Evolutionary conservation across 2,329 filamentous ascomycete genomes (phyloP), one percentile per base, ranked within the genome.

Genomic region (Coleophoma cylindrospora): DNA sequence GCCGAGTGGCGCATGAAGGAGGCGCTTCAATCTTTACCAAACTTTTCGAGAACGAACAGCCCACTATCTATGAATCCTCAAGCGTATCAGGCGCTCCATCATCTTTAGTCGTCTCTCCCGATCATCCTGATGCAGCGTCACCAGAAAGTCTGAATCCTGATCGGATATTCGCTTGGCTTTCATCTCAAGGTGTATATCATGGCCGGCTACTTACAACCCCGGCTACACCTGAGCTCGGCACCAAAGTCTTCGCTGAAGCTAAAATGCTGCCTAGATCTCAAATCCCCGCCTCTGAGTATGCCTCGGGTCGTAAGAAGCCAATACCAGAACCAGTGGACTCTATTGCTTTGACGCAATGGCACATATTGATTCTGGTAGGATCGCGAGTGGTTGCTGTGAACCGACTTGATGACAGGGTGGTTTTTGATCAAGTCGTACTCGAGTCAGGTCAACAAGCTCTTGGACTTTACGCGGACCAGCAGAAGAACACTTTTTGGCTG

Each of bases 401-500:
- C 64, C 81, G 91, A 33, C 77, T 99, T 43, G 94, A 91, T 38
- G 90, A 92, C 27, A 82, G 85, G 47, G 76, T 92, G 44, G 87
- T 96, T 2, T 95, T 94, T 59, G 89, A 96, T 65, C 91, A 97
- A 68, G 76, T 84, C 19, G 86, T 99, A 4, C 74, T 97, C 13
- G 87, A 92, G 49, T 79, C 83, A 4, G 88, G 87, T 0, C 88
- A 96, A 60, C 84, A 78, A 60, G 83, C 86, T 4, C 73, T 99
- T n/a, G 91, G 89, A 0, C 79, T 99, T 15, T 86, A 91, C 46
- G 85, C 92, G 9, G 94, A 99, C 67, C 80, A 87, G 53, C 92
- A 94, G 67, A 96, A 96, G 74, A 95, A 92, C 63, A 99, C 94
- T 0, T 96, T 92, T 65, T 99, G 95, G 94, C 78, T 99, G 2